Conservation (phyloP, 139 green algal species). For the Micromonas pusilla region DNA sequence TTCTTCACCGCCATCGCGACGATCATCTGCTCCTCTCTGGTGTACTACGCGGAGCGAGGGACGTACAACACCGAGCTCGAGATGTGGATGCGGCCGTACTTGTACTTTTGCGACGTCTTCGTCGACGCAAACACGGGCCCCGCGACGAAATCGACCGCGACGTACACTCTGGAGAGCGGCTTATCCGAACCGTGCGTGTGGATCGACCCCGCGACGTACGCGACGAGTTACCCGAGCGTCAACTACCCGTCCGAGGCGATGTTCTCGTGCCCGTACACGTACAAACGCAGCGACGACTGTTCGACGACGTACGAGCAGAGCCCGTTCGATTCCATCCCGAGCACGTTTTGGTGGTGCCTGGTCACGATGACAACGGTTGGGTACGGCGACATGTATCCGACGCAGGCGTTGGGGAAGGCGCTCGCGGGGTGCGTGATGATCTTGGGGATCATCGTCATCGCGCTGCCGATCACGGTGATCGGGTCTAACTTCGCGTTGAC, state of each 20-base stretch:
- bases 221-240: not conserved
- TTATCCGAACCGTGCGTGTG: not conserved
- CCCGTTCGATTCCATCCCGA: conserved; percentile 33
- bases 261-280: conserved; percentile 1
- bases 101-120: not conserved
- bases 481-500: conserved; percentile 17
- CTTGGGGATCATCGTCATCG: conserved; percentile 34
- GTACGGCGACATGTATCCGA: conserved; percentile 35
- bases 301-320: conserved; percentile 10
- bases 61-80: conserved; percentile 25
- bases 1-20: conserved; percentile 32
- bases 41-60: conserved; percentile 35
- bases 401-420: conserved; percentile 16
- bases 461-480: conserved; percentile 37
- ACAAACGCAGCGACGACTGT: not conserved
- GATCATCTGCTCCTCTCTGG: conserved; percentile 31
- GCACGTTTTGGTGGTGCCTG: conserved; percentile 31
- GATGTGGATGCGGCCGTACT: conserved; percentile 12
- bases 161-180: not conserved
- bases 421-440: conserved; percentile 27
- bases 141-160: not conserved
- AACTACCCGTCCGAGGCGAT: not conserved
- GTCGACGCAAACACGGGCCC: not conserved
- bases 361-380: conserved; percentile 39
- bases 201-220: not conserved